Conservation (phyloP, 345 rosid genomes). For the Salix arbutifolia region DNA sequence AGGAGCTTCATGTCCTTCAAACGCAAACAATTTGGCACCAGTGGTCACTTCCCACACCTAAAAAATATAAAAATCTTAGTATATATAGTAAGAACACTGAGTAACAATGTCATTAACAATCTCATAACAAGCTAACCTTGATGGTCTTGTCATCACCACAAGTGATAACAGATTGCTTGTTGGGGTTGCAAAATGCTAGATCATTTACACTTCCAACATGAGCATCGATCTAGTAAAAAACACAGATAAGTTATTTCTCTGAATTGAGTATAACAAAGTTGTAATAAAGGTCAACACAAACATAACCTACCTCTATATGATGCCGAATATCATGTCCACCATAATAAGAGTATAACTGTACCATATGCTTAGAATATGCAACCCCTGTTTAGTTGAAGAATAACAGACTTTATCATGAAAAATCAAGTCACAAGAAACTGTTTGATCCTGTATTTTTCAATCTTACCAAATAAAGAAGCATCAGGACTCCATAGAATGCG, state of each 20-base stretch:
- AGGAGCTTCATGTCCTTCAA: slow-evolving; percentile 74
- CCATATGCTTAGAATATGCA: slow-evolving; percentile 41
- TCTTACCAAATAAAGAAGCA: slow-evolving; percentile 42
- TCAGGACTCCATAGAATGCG: slow-evolving; percentile 39
- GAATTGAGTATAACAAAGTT: neutral
- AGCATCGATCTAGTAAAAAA: slow-evolving; percentile 57
- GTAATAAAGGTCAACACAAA: neutral
- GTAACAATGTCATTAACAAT: neutral
- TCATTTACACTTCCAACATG: slow-evolving; percentile 76
- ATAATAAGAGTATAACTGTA: slow-evolving; percentile 35
- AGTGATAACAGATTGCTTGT: slow-evolving; percentile 52
- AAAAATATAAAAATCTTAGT: neutral
- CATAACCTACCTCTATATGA: slow-evolving; percentile 35
- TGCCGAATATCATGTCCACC: slow-evolving; percentile 24
- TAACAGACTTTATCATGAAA: neutral
- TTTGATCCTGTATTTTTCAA: neutral
- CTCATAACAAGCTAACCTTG: slow-evolving; percentile 43
- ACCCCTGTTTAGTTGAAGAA: slow-evolving; percentile 31
- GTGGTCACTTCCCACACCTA: slow-evolving; percentile 64
- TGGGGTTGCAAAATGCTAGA: slow-evolving; percentile 57
- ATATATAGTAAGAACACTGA: neutral
- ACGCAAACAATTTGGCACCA: slow-evolving; percentile 47
- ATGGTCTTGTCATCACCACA: slow-evolving; percentile 82
- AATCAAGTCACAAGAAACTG: neutral
- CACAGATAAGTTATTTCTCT: neutral